phyloP scores from a whole-genome alignment of 2,329 filamentous ascomycete species.

The Colletotrichum falcatum region DNA sequence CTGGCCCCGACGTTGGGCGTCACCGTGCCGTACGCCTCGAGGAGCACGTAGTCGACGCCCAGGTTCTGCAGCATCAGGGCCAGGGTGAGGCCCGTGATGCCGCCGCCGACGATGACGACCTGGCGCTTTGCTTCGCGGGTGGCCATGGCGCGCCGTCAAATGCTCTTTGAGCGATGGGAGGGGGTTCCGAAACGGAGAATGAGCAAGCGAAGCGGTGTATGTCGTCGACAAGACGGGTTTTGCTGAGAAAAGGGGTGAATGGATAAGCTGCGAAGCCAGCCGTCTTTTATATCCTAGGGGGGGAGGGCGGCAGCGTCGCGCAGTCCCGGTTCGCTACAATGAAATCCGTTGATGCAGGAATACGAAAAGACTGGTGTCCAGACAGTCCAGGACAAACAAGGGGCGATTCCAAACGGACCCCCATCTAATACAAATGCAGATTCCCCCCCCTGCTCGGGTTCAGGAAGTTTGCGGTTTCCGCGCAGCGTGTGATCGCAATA shows the following conservation, averaged over 20 bases:
- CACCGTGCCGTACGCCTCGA: conserved; percentile 57
- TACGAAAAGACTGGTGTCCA: background rate
- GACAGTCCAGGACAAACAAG: background rate
- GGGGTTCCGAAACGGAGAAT: background rate
- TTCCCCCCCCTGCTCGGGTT: background rate
- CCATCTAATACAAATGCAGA: conserved; percentile 4
- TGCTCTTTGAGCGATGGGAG: background rate
- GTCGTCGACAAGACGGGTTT: background rate
- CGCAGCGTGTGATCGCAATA: too few species aligned
- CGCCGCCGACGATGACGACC: conserved; percentile 44
- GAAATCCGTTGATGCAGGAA: background rate
- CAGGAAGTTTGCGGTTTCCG: background rate
- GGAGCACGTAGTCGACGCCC: conserved; percentile 60
- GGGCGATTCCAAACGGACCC: conserved; percentile 7
- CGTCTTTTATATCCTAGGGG: background rate
- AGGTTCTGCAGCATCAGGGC: conserved; percentile 56
- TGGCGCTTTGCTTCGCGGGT: conserved; percentile 19
- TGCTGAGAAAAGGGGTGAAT: background rate
- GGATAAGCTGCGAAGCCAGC: background rate
- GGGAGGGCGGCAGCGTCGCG: too few species aligned
- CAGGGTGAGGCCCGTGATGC: conserved; percentile 44
- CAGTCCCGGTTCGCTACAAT: too few species aligned
- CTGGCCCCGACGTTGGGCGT: conserved; percentile 60
- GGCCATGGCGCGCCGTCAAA: background rate
- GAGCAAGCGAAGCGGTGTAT: background rate